A percentile compares a stretch with the other conserved stretches of the same genome.
Evolutionary conservation across 164 flowering plant species (phyloP).

Genomic region (Chloranthus sessilifolius): DNA sequence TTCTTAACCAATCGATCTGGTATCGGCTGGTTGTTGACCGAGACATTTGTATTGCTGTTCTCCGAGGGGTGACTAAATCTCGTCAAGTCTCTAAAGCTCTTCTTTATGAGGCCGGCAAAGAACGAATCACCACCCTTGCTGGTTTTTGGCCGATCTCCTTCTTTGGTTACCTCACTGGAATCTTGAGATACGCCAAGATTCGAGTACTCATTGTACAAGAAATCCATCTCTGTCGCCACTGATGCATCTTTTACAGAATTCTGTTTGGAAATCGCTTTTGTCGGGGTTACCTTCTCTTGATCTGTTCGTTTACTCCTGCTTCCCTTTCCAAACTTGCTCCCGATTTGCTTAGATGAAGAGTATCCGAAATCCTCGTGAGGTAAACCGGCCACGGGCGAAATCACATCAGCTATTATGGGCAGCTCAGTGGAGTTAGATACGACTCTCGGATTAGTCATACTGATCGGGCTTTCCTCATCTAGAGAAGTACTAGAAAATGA

Average conservation of each 20-base stretch:
- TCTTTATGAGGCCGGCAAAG: slow-evolving; percentile 34
- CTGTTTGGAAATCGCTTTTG: slow-evolving; percentile 25
- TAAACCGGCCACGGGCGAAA: slow-evolving; percentile 30
- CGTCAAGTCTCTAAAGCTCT: slow-evolving; percentile 36
- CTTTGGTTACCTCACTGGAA: slow-evolving; percentile 27
- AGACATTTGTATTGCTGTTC: slow-evolving; percentile 34
- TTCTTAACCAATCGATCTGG: slow-evolving; percentile 66
- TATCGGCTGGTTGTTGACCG: slow-evolving; percentile 65
- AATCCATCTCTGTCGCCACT: slow-evolving; percentile 41
- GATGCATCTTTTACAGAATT: slow-evolving; percentile 31
- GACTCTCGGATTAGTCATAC: slow-evolving; percentile 14
- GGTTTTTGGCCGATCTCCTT: slow-evolving; percentile 23
- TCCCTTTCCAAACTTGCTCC: slow-evolving; percentile 21
- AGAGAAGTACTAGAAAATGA: slow-evolving; percentile 29
- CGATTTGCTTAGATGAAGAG: slow-evolving; percentile 20
- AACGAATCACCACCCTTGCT: slow-evolving; percentile 35
- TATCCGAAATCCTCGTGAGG: slow-evolving; percentile 30
- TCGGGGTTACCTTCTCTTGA: slow-evolving; percentile 24
- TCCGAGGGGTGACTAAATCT: slow-evolving; percentile 29
- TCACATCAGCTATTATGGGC: slow-evolving; percentile 8
- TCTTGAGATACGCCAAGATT: slow-evolving; percentile 33
- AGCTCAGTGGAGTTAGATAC: slow-evolving; percentile 14
- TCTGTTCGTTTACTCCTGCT: slow-evolving; percentile 27
- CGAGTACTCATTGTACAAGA: slow-evolving; percentile 30
- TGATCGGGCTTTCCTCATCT: slow-evolving; percentile 31